Conservation (phyloP, 1,139 yeast species). For the Entelexis paramagnoliae region DNA sequence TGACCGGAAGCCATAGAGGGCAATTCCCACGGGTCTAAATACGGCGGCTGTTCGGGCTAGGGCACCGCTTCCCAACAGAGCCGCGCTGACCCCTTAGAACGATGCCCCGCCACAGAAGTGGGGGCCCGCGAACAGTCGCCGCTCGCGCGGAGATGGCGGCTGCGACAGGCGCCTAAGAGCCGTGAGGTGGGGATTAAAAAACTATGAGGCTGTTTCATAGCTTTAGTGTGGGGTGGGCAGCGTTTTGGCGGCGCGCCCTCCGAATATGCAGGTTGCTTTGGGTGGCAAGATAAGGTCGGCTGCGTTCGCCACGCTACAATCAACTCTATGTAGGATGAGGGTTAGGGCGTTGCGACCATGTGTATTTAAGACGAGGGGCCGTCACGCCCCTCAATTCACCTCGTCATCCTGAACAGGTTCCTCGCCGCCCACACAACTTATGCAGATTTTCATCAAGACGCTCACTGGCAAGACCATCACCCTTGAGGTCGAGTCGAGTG, state of each 20-base stretch:
- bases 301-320: slow-evolving; percentile 7
- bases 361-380: not conserved
- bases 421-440: slow-evolving; percentile 27
- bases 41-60: not conserved
- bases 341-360: not conserved
- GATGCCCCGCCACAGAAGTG: not conserved
- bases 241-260: not conserved
- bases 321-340: not conserved
- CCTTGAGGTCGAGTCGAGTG: slow-evolving; percentile 84
- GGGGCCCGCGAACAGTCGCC: not conserved
- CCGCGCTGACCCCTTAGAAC: not conserved
- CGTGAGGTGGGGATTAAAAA: not conserved
- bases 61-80: not conserved
- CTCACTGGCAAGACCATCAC: slow-evolving; percentile 81
- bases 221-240: not conserved
- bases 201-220: not conserved
- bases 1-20: not conserved
- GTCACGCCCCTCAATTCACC: not conserved
- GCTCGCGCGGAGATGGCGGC: not conserved
- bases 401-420: not conserved
- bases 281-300: slow-evolving; percentile 8
- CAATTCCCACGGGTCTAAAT: not conserved
- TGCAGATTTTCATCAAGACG: slow-evolving; percentile 69
- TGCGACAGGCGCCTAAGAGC: not conserved
- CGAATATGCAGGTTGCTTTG: not conserved